Base-by-base conservation (phyloP, 208 protist species). In the Leishmania tropica region DNA sequence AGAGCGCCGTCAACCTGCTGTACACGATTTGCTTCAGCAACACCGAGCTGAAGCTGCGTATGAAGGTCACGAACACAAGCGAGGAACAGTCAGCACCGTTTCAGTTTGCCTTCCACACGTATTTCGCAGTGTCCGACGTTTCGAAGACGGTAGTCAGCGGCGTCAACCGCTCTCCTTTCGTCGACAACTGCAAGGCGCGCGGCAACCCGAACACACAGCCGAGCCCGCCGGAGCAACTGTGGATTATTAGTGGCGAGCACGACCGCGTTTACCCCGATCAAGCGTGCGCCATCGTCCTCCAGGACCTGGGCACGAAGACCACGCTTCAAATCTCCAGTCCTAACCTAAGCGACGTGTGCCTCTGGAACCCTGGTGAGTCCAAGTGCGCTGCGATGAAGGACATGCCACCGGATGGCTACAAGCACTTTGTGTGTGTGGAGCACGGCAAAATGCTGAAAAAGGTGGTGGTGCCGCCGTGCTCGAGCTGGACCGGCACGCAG, bases 311-410 rank as follows among this genome's bases (percentile, higher is more conserved):
- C 28, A 83, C 80, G 80, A 83, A 87, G 40, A 75, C 75, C 7
- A 81, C 83, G 37, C 81, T 81, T 15, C 75, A 88, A 83, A 91
- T 95, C 65, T 87, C 85, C 19, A 84, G 85, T 35, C 80, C 83
- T 28, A 92, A 89, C 71, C 84, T 97, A 42, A 84, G 86, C 35
- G 94, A 97, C 83, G 91, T 94, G 42, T 94, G 96, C 62, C 31
- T 98, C 24, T 98, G 96, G 94, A 98, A 98, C 81, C 96, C 96
- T 7, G 93, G 90, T 78, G 73, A 90, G 10, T 92, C 87, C 62
- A 97, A 97, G 87, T 87, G 90, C 60, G 83, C 85, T n/a, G 68
- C 80, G 78, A 77, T 96, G 76, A 88, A 84, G 68, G 96, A 98
- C 84, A 88, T 98, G 80, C 92, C 92, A 24, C 53, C 81, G 45